Evolutionary conservation across 78 protist genomes (phyloP).

Genomic region (Chrysochromulina parva): DNA sequence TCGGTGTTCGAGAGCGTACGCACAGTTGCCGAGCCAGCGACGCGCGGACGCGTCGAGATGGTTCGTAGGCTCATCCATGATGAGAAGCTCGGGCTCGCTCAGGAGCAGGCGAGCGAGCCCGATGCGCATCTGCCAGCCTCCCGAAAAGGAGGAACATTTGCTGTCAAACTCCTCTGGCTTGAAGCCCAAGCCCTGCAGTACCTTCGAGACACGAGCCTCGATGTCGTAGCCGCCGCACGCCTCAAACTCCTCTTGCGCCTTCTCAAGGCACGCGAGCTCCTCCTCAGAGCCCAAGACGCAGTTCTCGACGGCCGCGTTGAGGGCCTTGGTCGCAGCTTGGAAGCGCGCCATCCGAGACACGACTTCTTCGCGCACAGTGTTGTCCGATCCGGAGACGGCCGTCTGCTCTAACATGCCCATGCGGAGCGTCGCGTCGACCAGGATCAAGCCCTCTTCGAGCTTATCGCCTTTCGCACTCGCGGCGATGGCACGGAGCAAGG

Average conservation of each 20-base stretch:
- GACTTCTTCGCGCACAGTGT: not conserved
- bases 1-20: too few relatives aligned
- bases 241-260: not conserved
- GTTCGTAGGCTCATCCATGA: slow-evolving; percentile 6
- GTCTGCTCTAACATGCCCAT: not conserved
- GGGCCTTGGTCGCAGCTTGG: not conserved
- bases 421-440: not conserved
- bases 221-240: not conserved
- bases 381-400: not conserved
- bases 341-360: not conserved
- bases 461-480: not conserved
- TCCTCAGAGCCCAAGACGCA: not conserved
- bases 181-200: slow-evolving; percentile 34
- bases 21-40: not conserved
- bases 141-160: not conserved
- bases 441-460: not conserved
- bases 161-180: not conserved
- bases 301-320: not conserved
- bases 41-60: not conserved
- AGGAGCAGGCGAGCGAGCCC: not conserved
- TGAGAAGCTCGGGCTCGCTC: not conserved
- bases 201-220: not conserved
- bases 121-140: slow-evolving; percentile 22
- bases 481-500: not conserved
- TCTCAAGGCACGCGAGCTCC: not conserved